phyloP scores from a whole-genome alignment of 441 rosid genomes.

The Biscutella laevigata region DNA sequence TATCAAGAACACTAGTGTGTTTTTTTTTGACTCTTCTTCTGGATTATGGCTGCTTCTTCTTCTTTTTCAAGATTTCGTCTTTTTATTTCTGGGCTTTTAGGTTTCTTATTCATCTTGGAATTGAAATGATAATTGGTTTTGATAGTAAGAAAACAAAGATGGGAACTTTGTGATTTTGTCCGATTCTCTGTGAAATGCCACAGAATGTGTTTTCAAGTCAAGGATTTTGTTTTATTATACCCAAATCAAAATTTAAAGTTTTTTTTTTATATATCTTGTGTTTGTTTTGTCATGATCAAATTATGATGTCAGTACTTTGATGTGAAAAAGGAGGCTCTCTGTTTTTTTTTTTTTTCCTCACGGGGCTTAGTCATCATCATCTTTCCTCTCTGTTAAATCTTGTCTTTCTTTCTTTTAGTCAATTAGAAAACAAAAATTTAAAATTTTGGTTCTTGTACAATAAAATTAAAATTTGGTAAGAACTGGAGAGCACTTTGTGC shows the following conservation, averaged over 20 bases:
- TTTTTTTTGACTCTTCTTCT: background rate
- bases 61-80: slow-evolving; percentile 10
- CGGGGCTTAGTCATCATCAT: slow-evolving; percentile 28
- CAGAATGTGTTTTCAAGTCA: slow-evolving; percentile 26
- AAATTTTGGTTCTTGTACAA: slow-evolving; percentile 8
- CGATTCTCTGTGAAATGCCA: slow-evolving; percentile 12
- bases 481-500: slow-evolving; percentile 9
- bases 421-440: background rate
- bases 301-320: slow-evolving; percentile 32
- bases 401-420: slow-evolving; percentile 31
- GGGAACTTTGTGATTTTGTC: slow-evolving; percentile 15
- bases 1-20: background rate
- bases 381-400: slow-evolving; percentile 23
- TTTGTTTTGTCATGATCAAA: slow-evolving; percentile 29
- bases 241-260: background rate
- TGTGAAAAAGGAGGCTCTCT: slow-evolving; percentile 26
- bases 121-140: slow-evolving; percentile 6
- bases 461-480: slow-evolving; percentile 11
- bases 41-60: background rate
- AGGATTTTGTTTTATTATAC: slow-evolving; percentile 18
- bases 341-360: slow-evolving; percentile 5
- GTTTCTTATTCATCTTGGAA: slow-evolving; percentile 36
- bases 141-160: too few species aligned
- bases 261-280: background rate
- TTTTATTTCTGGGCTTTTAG: slow-evolving; percentile 23